Conservation (phyloP, 2,329 filamentous ascomycete genomes). For the Furcasterigmium sp. region DNA sequence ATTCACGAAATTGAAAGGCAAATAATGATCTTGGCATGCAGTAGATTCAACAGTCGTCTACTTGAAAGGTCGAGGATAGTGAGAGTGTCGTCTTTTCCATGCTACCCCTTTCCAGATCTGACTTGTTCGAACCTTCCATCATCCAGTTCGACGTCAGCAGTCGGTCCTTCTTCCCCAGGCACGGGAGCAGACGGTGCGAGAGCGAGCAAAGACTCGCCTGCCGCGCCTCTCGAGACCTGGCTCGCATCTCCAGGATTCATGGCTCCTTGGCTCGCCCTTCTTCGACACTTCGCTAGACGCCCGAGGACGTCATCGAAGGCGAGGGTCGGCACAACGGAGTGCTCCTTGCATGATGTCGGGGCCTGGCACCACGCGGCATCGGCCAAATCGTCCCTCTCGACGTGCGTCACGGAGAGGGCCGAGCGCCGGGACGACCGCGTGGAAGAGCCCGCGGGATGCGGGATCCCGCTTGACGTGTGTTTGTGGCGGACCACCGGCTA, state of each 20-base stretch:
- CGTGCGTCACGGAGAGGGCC: background rate
- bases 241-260: conserved; percentile 9
- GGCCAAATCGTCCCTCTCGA: conserved; percentile 41
- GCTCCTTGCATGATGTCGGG: too few relatives aligned
- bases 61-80: conserved; percentile 11
- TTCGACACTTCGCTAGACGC: conserved; percentile 4
- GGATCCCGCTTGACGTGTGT: too few relatives aligned
- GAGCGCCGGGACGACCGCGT: background rate
- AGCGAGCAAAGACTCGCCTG: background rate
- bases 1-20: too few relatives aligned
- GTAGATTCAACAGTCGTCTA: conserved; percentile 52
- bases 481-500: too few relatives aligned
- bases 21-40: conserved; percentile 18
- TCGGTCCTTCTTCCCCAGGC: conserved; percentile 7
- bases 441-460: background rate
- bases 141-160: conserved; percentile 20
- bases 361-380: background rate
- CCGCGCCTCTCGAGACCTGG: background rate
- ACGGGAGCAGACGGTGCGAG: background rate
- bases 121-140: conserved; percentile 25
- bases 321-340: background rate
- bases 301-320: conserved; percentile 8
- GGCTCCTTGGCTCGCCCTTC: conserved; percentile 6
- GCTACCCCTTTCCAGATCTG: conserved; percentile 14
- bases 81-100: conserved; percentile 12